A percentile compares a stretch with the other conserved stretches of the same genome.
phyloP scores from a whole-genome alignment of 1,139 yeast genomes.

The Maudiozyma humilis region DNA sequence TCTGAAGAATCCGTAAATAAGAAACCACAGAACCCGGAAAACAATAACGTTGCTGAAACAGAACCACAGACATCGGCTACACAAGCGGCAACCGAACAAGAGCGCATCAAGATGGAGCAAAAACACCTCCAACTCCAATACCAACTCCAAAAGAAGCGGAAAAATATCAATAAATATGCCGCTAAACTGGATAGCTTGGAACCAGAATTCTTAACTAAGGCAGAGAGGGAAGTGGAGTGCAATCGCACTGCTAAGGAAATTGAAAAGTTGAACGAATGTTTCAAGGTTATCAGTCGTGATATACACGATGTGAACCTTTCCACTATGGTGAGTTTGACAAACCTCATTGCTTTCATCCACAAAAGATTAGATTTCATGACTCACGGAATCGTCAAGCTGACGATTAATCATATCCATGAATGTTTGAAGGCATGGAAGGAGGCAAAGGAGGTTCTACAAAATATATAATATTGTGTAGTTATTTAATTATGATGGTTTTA shows the following conservation, averaged over 20 bases:
- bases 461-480: background rate
- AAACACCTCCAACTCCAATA: constrained; percentile 10
- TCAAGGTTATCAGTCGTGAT: constrained; percentile 31
- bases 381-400: constrained; percentile 25
- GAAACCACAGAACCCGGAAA: background rate
- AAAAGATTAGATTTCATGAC: constrained; percentile 25
- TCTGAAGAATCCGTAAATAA: too few relatives aligned
- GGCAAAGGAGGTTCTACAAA: constrained; percentile 5
- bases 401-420: constrained; percentile 26
- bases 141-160: constrained; percentile 12
- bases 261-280: constrained; percentile 33
- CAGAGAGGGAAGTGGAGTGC: constrained; percentile 30
- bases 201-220: constrained; percentile 28
- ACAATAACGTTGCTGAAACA: too few relatives aligned
- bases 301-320: constrained; percentile 31
- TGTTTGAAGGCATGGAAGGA: constrained; percentile 34
- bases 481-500: too few relatives aligned
- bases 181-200: constrained; percentile 18
- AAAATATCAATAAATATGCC: constrained; percentile 11
- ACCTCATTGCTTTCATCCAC: constrained; percentile 21
- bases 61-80: background rate
- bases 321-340: constrained; percentile 21
- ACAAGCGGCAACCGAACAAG: background rate
- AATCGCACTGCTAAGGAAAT: constrained; percentile 29
- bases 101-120: constrained; percentile 1